Base-by-base conservation (phyloP, 306 rosid species). In the Lathyrus aphaca region DNA sequence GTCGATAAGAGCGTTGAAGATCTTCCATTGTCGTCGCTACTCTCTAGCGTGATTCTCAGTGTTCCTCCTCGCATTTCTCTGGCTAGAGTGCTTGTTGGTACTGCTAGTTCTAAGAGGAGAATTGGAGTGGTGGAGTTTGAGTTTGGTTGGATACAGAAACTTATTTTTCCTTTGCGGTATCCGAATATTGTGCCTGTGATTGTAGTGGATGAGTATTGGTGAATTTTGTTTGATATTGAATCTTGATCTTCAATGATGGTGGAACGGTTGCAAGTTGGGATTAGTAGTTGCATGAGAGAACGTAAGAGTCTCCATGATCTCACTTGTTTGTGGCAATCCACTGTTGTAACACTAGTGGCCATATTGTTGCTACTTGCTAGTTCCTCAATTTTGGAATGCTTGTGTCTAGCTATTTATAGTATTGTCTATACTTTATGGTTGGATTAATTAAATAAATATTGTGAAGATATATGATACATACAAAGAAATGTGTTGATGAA, bases 281-380 rank as follows among this genome's bases (percentile, higher is more conserved):
- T 88, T 25, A 91, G 78, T 19, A 86, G 82, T 39, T 86, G 78
- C 4, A 82, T 50, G 43, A 91, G 84, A 35, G 93, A 85, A 59
- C 91, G 96, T 9, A 91, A 82, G 9, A 91, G 76, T 67, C 84
- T 81, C 93, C 93, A 88, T 40, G 97, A 91, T 38, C 93, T 85
- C 40, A 88, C 97, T 83, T 91, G 93, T 37, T 86, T 91, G 19
- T 91, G 91, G 83, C 95, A 88, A 43, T 90, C 96, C n/a, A 90
- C 96, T 13, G 83, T 60, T 62, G 87, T 83, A 70, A 89, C 76
- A 5, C 72, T 73, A 35, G 27, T 61, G 21, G 67, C 45, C 42
- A 83, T 66, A 9, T 46, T 49, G 58, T 29, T 9, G 57, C 1
- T 37, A 13, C 3, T 53, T 21, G 55, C 29, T 21, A 4, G 2